phyloP scores from a whole-genome alignment of 2,329 filamentous ascomycete species.

The Trichothecium sympodiale region DNA sequence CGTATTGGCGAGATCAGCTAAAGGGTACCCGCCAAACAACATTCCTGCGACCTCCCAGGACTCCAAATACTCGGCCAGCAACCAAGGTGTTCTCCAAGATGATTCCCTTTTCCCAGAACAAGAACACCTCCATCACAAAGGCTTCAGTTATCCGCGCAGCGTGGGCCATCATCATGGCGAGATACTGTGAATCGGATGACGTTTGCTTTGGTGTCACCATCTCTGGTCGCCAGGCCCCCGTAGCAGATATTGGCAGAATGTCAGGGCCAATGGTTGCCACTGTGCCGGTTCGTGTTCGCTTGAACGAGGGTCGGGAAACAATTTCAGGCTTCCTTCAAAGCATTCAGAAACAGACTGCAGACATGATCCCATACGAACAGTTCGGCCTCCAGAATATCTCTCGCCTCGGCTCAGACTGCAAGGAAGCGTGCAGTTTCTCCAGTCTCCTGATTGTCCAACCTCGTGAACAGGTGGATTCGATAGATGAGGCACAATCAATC shows the following conservation, averaged over 20 bases:
- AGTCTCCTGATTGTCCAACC: constrained; percentile 1
- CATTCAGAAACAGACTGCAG: constrained; percentile 8
- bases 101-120: too few species aligned
- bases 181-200: constrained; percentile 9
- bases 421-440: neutral
- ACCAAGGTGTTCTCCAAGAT: neutral
- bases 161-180: constrained; percentile 13
- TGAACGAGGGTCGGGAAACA: constrained; percentile 3
- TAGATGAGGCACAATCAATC: neutral
- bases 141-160: constrained; percentile 14
- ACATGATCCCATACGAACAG: constrained; percentile 10
- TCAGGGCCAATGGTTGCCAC: constrained; percentile 12
- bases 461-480: neutral
- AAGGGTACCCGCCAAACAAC: constrained; percentile 1
- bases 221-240: constrained; percentile 13
- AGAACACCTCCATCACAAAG: constrained; percentile 5
- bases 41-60: neutral
- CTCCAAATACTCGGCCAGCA: too few species aligned
- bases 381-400: constrained; percentile 15
- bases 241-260: constrained; percentile 11
- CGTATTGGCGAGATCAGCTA: constrained; percentile 8
- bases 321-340: constrained; percentile 8
- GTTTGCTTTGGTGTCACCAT: constrained; percentile 13
- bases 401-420: neutral
- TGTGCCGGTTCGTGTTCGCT: constrained; percentile 7